Conservation (phyloP, 1,284 basidiomycete genomes). For the Takashimella tepidaria region DNA sequence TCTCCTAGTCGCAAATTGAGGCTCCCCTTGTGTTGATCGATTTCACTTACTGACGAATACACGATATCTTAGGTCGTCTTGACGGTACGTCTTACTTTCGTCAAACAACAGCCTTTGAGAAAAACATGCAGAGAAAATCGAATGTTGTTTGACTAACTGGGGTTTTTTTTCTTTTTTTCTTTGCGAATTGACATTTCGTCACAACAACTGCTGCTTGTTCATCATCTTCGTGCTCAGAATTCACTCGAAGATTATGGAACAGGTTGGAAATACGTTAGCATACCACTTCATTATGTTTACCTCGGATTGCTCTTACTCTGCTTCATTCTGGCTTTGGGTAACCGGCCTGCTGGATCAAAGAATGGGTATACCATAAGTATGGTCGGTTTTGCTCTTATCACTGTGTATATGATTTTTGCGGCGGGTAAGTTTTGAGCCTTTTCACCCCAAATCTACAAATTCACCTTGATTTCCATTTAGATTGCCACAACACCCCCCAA, state of each 20-base stretch:
- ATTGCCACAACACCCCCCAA: too few species aligned
- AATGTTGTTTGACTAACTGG: too few species aligned
- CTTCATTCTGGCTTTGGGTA: conserved; percentile 85
- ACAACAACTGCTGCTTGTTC: not conserved
- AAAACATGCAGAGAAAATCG: conserved; percentile 50
- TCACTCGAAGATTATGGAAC: conserved; percentile 27
- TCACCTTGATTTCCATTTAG: not conserved
- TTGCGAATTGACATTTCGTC: too few species aligned
- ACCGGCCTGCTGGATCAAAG: conserved; percentile 82
- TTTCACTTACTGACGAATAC: not conserved
- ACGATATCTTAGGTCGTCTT: conserved; percentile 5
- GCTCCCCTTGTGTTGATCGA: too few species aligned
- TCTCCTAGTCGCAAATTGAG: too few species aligned
- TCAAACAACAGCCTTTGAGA: conserved; percentile 55
- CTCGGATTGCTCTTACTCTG: conserved; percentile 80
- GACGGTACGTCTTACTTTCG: conserved; percentile 7
- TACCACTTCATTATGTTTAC: conserved; percentile 79
- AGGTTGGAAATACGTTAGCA: conserved; percentile 59
- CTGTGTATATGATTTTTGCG: conserved; percentile 73
- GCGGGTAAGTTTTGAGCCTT: conserved; percentile 56
- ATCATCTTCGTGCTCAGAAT: conserved; percentile 11
- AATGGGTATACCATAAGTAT: conserved; percentile 75
- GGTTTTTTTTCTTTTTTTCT: too few species aligned
- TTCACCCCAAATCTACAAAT: too few species aligned
- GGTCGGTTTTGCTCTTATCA: conserved; percentile 79